Base-by-base conservation (phyloP, 2,329 filamentous ascomycete genomes). In the Aspergillus sclerotialis region DNA sequence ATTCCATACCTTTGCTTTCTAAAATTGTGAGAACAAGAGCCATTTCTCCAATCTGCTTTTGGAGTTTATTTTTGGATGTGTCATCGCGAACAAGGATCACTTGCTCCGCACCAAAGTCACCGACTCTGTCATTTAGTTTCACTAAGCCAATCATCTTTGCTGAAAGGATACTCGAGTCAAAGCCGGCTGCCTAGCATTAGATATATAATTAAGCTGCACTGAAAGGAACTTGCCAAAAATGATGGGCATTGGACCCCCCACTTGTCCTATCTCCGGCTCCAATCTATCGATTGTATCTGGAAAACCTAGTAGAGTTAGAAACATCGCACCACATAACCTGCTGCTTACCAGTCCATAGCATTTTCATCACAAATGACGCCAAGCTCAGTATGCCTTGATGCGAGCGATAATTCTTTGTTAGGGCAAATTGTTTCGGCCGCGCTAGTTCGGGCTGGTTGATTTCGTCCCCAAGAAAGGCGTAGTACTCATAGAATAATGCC, bases 1-100 rank as follows among this genome's bases (percentile, higher is more conserved):
- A 60, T 17, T 60, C 57, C 56, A 60, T 60, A 3, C 56, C 56
- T 28, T 60, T 60, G 17, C 51, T 54, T 29, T 60, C 46, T 2
- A 58, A 35, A 15, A 60, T 52, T 0, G 55, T 60, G 4, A 60
- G 40, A 13, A 59, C 45, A 9, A 58, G 34, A 2, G 50, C 53
- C 18, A 48, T 41, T 5, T 52, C 42, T 2, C 53, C 52, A 13
- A 60, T 50, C 7, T 42, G 35, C 0, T 31, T 23, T 29, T 49
- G 40, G 5, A 59, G 28, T 8, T 32, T 40, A n/a, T 38, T 29
- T 23, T 55, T 57, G 5, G 44, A 35, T 4, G 30, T 34, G n/a
- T 53, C 42, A n/a, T 60, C 55, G 2, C 55, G 44, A 9, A 58
- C 55, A 25, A 61, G 48, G 9, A 60, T 53, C 1, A 58, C 56